Evolutionary conservation across 2,329 filamentous ascomycete genomes (phyloP).

Genomic region (Beauveria scarabaeidicola): DNA sequence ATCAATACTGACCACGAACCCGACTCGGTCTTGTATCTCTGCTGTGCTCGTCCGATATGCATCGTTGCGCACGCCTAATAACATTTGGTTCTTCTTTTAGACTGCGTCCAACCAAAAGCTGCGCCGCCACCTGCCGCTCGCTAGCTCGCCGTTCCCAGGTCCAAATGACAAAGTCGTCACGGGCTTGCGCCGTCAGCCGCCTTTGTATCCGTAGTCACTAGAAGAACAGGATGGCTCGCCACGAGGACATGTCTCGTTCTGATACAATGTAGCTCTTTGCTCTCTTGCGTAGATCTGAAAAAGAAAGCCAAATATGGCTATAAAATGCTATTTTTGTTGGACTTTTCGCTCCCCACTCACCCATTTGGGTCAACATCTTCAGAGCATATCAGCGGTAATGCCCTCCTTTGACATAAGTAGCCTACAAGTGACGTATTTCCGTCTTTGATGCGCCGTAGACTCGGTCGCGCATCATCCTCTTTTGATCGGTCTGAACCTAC

Average conservation of each 20-base stretch:
- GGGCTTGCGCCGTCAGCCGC: neutral
- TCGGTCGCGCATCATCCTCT: too few species aligned
- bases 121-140: neutral
- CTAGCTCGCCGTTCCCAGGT: neutral
- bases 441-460: neutral
- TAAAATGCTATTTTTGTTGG: too few species aligned
- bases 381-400: neutral
- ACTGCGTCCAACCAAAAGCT: neutral
- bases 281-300: too few species aligned
- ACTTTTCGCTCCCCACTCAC: too few species aligned
- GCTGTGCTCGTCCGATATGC: neutral
- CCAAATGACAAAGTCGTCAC: slow-evolving; percentile 1
- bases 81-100: neutral
- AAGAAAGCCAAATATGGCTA: too few species aligned
- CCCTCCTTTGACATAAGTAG: neutral
- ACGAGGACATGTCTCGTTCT: neutral
- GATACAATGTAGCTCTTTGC: too few species aligned
- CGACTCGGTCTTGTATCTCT: neutral
- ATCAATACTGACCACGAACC: neutral
- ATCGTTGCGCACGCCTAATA: neutral
- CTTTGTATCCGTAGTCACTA: neutral
- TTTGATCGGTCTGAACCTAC: too few species aligned
- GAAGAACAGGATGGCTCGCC: neutral
- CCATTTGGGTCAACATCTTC: neutral
- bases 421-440: neutral